Percentiles rank a stretch among this genome's conserved stretches.
These are phyloP conservation scores for Cyclotella kingstonii DNA, from an alignment of 108 stramenopile genomes.

Conservation along the genomic window DNA sequence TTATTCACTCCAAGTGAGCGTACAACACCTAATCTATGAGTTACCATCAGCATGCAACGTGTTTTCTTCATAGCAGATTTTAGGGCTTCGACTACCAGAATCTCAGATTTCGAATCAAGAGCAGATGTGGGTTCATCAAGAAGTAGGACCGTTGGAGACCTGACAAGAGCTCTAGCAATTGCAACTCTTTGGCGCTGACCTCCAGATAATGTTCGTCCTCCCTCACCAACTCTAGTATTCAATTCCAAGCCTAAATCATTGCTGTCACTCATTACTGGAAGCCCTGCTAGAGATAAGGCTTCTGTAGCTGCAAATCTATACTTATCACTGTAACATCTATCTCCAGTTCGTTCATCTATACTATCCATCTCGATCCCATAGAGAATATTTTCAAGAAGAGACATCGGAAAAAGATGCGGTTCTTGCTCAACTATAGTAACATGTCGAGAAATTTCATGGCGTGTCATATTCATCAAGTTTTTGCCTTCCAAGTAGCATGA, in stretches of 20 bases:
- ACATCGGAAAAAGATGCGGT: constrained; percentile 88
- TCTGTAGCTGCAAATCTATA: constrained; percentile 54
- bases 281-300: constrained; percentile 61
- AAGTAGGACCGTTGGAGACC: constrained; percentile 80
- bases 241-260: constrained; percentile 77
- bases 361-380: constrained; percentile 83
- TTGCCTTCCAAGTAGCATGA: constrained; percentile 71
- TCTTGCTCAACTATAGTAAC: constrained; percentile 90
- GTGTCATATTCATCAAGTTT: constrained; percentile 71
- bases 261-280: constrained; percentile 62
- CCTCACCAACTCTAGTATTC: constrained; percentile 90
- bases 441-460: constrained; percentile 64
- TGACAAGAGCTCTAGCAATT: constrained; percentile 91
- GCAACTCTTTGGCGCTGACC: constrained; percentile 90
- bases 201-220: constrained; percentile 89
- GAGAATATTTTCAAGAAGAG: constrained; percentile 88
- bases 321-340: constrained; percentile 57
- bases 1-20: constrained; percentile 83
- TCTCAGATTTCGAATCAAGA: constrained; percentile 81
- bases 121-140: constrained; percentile 87
- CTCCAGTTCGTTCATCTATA: constrained; percentile 61
- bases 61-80: constrained; percentile 55
- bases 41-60: constrained; percentile 88
- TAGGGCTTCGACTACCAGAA: constrained; percentile 68
- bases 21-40: constrained; percentile 85